Base-by-base conservation (phyloP, 192 early-diverging fungal species). In the Backusella parvicylindrica region DNA sequence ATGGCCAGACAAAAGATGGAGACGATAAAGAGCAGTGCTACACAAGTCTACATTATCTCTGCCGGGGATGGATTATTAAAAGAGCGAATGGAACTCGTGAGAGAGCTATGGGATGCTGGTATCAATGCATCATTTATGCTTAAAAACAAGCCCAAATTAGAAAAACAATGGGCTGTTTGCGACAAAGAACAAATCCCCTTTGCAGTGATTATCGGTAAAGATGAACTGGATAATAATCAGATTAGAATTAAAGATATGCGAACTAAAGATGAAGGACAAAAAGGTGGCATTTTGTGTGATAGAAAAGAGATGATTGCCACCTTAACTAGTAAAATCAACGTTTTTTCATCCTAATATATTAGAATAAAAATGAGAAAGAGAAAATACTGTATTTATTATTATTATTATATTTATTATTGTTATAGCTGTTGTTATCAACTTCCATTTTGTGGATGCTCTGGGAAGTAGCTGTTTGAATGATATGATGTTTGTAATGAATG, bases 81-180 rank as follows among this genome's bases (percentile, higher is more conserved):
- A 76, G 96, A 96, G 69, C 87, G 97, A 35, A 96, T 99, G 95
- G 79, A 81, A 35, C 89, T 97, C 35, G 90, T 86, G 47, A 82
- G 79, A 1, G 92, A 95, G 81, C 86, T 99, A 11, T 99, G 97
- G 97, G 90, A 98, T 80, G 87, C 84, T 30, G 94, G 90, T 0
- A 89, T 99, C 64, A 91, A 92, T 47, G 92, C 97, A 15, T 95
- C 96, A 77, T 98, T 94, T 82, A 83, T 91, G 73, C 96, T 94
- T 84, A 99, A 99, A 85, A 80, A 81, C n/a, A 96, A 98, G 81
- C 92, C 94, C 7, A 87, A 91, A 70, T 82, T 92, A 49, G 90
- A 93, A 64, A 77, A 76, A 1, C 95, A 99, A 82, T 95, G 90
- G 81, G 85, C 89, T 63, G 82, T 74, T 9, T 96, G 95, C 75